Evolutionary conservation across 768 basidiomycete genomes (phyloP).

Genomic region (Suillus alpinus): DNA sequence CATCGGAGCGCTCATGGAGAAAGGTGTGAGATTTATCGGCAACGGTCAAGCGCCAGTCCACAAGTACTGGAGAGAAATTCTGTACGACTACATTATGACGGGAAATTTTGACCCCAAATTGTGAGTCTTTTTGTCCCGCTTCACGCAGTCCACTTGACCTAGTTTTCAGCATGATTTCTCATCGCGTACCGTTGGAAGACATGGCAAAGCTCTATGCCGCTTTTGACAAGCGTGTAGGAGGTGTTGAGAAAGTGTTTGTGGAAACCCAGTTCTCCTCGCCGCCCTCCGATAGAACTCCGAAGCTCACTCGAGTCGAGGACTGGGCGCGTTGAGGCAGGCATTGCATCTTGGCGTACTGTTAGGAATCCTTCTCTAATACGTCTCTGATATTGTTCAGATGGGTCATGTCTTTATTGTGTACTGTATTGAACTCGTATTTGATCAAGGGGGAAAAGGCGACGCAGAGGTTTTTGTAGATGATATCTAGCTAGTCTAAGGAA

Average conservation of each 20-base stretch:
- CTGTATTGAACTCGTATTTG: neutral
- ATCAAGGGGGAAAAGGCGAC: neutral
- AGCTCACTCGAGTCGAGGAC: conserved; percentile 52
- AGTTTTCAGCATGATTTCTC: conserved; percentile 44
- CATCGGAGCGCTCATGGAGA: conserved; percentile 76
- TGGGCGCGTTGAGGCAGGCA: conserved; percentile 22
- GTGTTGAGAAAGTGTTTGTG: conserved; percentile 74
- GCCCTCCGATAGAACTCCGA: conserved; percentile 50
- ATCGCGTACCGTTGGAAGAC: conserved; percentile 65
- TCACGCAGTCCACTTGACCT: neutral
- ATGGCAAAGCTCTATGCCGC: conserved; percentile 59
- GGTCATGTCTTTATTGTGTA: neutral
- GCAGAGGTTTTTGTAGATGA: conserved; percentile 17
- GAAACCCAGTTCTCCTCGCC: conserved; percentile 54
- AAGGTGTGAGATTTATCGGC: conserved; percentile 67
- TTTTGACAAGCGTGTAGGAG: conserved; percentile 55
- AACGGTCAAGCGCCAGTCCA: conserved; percentile 78
- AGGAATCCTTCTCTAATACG: neutral
- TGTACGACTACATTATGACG: conserved; percentile 59
- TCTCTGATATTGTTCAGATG: neutral
- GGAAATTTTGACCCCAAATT: conserved; percentile 67
- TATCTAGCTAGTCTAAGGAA: conserved; percentile 12
- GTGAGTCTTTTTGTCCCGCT: conserved; percentile 31
- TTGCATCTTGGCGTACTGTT: neutral
- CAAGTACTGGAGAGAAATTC: conserved; percentile 69